These are phyloP conservation scores for Silene uniflora DNA, from an alignment of 148 eudicot species.

Conservation along the genomic window DNA sequence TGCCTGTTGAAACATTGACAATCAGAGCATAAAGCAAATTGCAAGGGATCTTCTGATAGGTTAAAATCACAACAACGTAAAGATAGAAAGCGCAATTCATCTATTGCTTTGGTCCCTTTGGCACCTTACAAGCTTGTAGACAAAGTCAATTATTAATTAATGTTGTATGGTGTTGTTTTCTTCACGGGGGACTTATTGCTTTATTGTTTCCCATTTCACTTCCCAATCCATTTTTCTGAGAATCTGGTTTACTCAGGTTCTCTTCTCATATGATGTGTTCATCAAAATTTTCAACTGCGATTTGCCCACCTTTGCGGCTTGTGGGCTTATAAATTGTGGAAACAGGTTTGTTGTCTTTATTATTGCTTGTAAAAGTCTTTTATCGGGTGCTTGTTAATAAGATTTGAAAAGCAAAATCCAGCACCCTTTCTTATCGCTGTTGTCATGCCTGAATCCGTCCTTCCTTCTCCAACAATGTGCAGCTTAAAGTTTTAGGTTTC, in stretches of 20 bases:
- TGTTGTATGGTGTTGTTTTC: not conserved
- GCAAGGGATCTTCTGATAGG: slow-evolving; percentile 39
- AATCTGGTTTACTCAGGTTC: slow-evolving; percentile 48
- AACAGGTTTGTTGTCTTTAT: slow-evolving; percentile 52
- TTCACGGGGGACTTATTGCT: slow-evolving; percentile 3
- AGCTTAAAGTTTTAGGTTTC: not conserved
- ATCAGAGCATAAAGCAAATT: slow-evolving; percentile 60
- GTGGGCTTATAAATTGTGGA: slow-evolving; percentile 95
- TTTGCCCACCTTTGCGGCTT: slow-evolving; percentile 62
- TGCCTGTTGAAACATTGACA: slow-evolving; percentile 73
- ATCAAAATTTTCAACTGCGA: slow-evolving; percentile 70
- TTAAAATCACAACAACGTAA: slow-evolving; percentile 20
- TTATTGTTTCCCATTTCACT: not conserved
- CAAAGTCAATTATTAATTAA: slow-evolving; percentile 41
- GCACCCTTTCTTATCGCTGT: not conserved
- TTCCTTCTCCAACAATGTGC: slow-evolving; percentile 1
- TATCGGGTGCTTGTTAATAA: not conserved
- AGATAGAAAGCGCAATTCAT: slow-evolving; percentile 21
- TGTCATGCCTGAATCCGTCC: not conserved
- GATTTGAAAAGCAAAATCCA: not conserved
- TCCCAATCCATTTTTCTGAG: not conserved
- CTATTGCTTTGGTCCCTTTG: slow-evolving; percentile 36
- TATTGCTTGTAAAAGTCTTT: not conserved
- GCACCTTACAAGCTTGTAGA: slow-evolving; percentile 36
- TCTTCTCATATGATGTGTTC: slow-evolving; percentile 88